Conservation (phyloP, 139 green algal species). For the Dunaliella primolecta region DNA sequence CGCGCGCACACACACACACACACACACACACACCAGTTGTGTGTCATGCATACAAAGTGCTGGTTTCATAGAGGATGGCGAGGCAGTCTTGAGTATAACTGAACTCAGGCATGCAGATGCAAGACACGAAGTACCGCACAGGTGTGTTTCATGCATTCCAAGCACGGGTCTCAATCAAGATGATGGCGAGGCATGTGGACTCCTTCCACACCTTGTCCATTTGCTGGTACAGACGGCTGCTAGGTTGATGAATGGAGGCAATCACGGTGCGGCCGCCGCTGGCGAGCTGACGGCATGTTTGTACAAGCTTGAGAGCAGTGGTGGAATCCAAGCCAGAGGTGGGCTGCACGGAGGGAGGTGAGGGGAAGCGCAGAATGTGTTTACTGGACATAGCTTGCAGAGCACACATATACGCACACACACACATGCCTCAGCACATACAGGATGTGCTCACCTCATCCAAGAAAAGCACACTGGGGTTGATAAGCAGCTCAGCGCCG, state of each 20-base stretch:
- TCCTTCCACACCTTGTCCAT: constrained; percentile 66
- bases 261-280: constrained; percentile 74
- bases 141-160: too few species aligned
- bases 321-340: constrained; percentile 82
- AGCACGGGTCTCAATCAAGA: too few species aligned
- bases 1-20: constrained; percentile 11
- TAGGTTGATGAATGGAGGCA: constrained; percentile 94
- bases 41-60: too few species aligned
- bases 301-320: constrained; percentile 84
- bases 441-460: constrained; percentile 37
- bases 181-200: too few species aligned
- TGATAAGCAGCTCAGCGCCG: constrained; percentile 87
- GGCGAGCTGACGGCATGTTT: constrained; percentile 66
- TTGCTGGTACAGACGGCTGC: constrained; percentile 74
- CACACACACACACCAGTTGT: too few species aligned
- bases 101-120: too few species aligned
- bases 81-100: not conserved
- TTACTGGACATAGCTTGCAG: too few species aligned
- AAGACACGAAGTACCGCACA: too few species aligned
- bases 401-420: constrained; percentile 3
- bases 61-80: too few species aligned
- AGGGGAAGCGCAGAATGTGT: too few species aligned
- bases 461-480: constrained; percentile 88
- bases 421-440: not conserved
- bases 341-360: too few species aligned